Percentiles rank a stretch among this genome's conserved stretches.
Conservation (phyloP, 1,284 basidiomycete species). For the Erythrobasidium hasegawianum region DNA sequence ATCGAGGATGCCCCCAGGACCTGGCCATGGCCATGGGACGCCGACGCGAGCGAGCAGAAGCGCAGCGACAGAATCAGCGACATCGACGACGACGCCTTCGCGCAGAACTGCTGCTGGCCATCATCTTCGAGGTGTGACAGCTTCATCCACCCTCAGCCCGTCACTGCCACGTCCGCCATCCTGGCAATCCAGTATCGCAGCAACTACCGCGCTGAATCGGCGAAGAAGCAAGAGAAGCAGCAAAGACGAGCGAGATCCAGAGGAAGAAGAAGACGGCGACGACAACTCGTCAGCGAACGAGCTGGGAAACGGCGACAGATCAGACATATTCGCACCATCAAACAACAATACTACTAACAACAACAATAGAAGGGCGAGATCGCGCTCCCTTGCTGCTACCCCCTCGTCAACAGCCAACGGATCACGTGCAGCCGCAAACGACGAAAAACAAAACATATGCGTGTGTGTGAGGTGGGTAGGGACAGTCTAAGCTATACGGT, state of each 20-base stretch:
- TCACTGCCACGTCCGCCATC: conserved; percentile 17
- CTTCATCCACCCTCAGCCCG: conserved; percentile 1
- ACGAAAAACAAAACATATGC: conserved; percentile 34
- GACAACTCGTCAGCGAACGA: conserved; percentile 22
- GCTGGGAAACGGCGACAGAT: not conserved
- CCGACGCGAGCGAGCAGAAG: not conserved
- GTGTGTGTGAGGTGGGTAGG: conserved; percentile 27
- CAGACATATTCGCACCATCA: not conserved
- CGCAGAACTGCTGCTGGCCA: not conserved
- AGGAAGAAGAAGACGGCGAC: conserved; percentile 8
- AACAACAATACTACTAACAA: not conserved
- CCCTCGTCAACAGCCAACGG: not conserved
- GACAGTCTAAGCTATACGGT: not conserved
- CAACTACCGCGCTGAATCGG: not conserved
- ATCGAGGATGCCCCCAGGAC: too few relatives aligned
- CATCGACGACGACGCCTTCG: not conserved
- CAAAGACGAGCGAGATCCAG: conserved; percentile 29
- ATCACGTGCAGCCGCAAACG: not conserved
- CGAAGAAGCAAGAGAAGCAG: conserved; percentile 9
- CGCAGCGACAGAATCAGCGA: conserved; percentile 4
- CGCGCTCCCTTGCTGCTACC: not conserved
- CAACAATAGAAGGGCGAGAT: not conserved
- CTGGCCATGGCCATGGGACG: too few relatives aligned
- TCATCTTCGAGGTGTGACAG: not conserved
- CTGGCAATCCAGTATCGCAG: conserved; percentile 13